phyloP scores from a whole-genome alignment of 2,329 filamentous ascomycete genomes.

The Drechslerella coelobrocha region DNA sequence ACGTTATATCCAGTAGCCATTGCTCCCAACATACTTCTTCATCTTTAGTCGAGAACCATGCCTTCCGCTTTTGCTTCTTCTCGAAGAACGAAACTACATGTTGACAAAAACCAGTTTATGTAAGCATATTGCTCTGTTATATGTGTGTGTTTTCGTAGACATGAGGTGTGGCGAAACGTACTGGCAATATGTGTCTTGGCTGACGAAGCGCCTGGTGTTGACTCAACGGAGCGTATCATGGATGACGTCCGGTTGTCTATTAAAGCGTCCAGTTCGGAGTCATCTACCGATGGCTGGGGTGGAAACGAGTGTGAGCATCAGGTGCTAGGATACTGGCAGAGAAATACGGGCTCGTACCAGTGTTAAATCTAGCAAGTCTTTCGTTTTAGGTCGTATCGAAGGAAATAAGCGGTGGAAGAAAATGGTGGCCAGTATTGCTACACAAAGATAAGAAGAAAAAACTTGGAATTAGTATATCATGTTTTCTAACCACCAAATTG shows the following conservation, averaged over 20 bases:
- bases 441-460: slow-evolving; percentile 57
- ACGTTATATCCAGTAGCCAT: slow-evolving; percentile 93
- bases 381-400: slow-evolving; percentile 77
- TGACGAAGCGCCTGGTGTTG: slow-evolving; percentile 50
- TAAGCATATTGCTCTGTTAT: not conserved
- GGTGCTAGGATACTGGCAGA: slow-evolving; percentile 10
- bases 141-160: not conserved
- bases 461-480: slow-evolving; percentile 40
- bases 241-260: slow-evolving; percentile 85
- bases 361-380: slow-evolving; percentile 88
- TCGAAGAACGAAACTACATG: slow-evolving; percentile 84
- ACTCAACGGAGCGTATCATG: slow-evolving; percentile 67
- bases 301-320: not conserved
- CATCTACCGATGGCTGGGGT: slow-evolving; percentile 74
- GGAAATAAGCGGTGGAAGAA: slow-evolving; percentile 99
- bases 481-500: not conserved
- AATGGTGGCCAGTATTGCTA: slow-evolving; percentile 88
- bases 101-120: not conserved
- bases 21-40: slow-evolving; percentile 97
- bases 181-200: slow-evolving; percentile 53
- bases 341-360: slow-evolving; percentile 60
- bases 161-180: slow-evolving; percentile 52
- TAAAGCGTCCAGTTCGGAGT: slow-evolving; percentile 88
- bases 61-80: slow-evolving; percentile 81
- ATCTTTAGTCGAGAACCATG: slow-evolving; percentile 78